Evolutionary conservation across 2,329 filamentous ascomycete species (phyloP).

Genomic region (Fusarium paranaense): DNA sequence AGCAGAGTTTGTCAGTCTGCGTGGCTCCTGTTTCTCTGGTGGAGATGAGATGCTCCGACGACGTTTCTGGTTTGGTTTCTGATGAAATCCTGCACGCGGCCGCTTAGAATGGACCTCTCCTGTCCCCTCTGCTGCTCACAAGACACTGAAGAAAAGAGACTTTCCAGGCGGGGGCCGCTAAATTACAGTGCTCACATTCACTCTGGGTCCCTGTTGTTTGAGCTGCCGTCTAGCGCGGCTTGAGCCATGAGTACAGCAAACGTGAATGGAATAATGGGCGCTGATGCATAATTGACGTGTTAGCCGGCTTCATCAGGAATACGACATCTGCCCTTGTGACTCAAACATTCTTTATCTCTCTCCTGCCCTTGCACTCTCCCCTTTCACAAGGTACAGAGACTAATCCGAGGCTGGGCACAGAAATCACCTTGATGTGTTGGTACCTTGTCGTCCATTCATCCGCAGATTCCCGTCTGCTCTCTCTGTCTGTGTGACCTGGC

Average conservation of each 20-base stretch:
- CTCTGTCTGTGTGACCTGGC: slow-evolving; percentile 35
- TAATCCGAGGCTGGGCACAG: background rate
- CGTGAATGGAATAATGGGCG: slow-evolving; percentile 9
- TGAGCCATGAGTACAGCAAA: background rate
- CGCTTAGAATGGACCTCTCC: background rate
- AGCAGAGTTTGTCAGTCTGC: background rate
- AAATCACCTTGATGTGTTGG: slow-evolving; percentile 5
- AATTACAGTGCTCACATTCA: slow-evolving; percentile 32
- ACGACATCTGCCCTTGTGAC: background rate
- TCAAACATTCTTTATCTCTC: background rate
- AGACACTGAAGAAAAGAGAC: slow-evolving; percentile 31
- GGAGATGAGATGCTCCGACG: slow-evolving; percentile 19
- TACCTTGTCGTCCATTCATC: slow-evolving; percentile 1
- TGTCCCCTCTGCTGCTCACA: slow-evolving; percentile 6
- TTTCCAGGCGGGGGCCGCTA: slow-evolving; percentile 23
- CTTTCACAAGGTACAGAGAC: background rate
- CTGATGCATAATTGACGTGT: slow-evolving; percentile 35
- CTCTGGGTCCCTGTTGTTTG: slow-evolving; percentile 14
- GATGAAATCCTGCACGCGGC: slow-evolving; percentile 8
- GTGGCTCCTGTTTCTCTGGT: slow-evolving; percentile 8
- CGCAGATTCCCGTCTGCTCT: background rate
- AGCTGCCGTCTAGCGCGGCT: slow-evolving; percentile 23
- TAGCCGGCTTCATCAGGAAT: slow-evolving; percentile 6
- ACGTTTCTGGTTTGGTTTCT: slow-evolving; percentile 32
- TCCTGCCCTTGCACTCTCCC: background rate